These are phyloP conservation scores for Aspergillus fumigatus DNA, from an alignment of 2,329 filamentous ascomycete species.

Conservation along the genomic window DNA sequence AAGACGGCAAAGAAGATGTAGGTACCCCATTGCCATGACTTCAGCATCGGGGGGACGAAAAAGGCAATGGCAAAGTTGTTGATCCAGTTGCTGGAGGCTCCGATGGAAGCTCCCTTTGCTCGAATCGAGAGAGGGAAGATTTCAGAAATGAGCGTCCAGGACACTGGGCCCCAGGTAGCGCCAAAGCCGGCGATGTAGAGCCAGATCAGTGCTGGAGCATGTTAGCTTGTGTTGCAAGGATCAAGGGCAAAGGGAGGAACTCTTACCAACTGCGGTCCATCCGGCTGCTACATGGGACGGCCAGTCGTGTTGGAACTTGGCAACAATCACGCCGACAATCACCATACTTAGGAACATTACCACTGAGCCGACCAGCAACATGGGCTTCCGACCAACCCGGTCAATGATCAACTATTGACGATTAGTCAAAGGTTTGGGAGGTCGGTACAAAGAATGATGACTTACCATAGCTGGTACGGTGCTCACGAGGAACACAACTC, in stretches of 20 bases:
- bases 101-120: slow-evolving; percentile 25
- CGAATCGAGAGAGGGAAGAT: slow-evolving; percentile 27
- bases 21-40: slow-evolving; percentile 22
- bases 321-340: slow-evolving; percentile 24
- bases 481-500: slow-evolving; percentile 28
- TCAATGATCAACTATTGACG: slow-evolving; percentile 20
- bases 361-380: slow-evolving; percentile 21
- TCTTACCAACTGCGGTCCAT: slow-evolving; percentile 25
- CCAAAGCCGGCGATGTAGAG: slow-evolving; percentile 24
- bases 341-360: slow-evolving; percentile 24
- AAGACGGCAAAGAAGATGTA: slow-evolving; percentile 29
- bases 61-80: slow-evolving; percentile 29
- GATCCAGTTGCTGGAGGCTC: slow-evolving; percentile 28
- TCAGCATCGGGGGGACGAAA: slow-evolving; percentile 24
- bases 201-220: slow-evolving; percentile 21
- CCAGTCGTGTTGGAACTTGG: slow-evolving; percentile 26
- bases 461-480: slow-evolving; percentile 29
- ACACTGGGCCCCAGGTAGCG: slow-evolving; percentile 25
- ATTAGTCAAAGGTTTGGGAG: neutral
- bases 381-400: slow-evolving; percentile 26
- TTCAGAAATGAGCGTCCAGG: slow-evolving; percentile 25
- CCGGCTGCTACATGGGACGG: slow-evolving; percentile 21
- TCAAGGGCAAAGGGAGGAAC: too few relatives aligned
- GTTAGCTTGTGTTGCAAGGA: neutral
- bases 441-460: slow-evolving; percentile 8